A percentile compares a stretch with the other conserved stretches of the same genome.
Conservation (phyloP, 1,284 basidiomycete genomes). For the Ganoderma sp. region DNA sequence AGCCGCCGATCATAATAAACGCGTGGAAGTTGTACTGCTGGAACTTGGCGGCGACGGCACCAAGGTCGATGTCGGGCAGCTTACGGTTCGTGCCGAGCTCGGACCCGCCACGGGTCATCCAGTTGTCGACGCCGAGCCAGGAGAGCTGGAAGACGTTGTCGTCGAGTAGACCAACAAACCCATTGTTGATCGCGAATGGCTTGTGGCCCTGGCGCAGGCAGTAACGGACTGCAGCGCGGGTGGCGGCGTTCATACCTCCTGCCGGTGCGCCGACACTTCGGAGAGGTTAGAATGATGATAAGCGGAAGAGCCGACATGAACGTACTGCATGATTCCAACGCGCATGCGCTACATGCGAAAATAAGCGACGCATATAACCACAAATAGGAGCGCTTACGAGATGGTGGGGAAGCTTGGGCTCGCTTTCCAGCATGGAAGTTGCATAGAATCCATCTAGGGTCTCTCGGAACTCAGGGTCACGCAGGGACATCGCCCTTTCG, state of each 20-base stretch:
- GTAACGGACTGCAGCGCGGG: constrained; percentile 92
- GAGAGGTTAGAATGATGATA: constrained; percentile 5
- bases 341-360: constrained; percentile 68
- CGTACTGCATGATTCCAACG: constrained; percentile 93
- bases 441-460: constrained; percentile 84
- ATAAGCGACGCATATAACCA: constrained; percentile 9
- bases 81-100: constrained; percentile 97
- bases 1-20: constrained; percentile 92
- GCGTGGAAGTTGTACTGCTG: constrained; percentile 86
- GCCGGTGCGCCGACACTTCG: constrained; percentile 92
- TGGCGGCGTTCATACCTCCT: constrained; percentile 98
- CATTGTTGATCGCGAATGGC: constrained; percentile 92
- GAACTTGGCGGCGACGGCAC: constrained; percentile 87
- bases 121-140: constrained; percentile 98
- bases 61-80: constrained; percentile 86
- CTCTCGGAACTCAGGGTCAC: constrained; percentile 93
- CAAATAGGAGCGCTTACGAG: constrained; percentile 51
- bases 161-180: constrained; percentile 92
- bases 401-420: constrained; percentile 64
- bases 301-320: constrained; percentile 18
- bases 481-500: constrained; percentile 82
- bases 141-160: constrained; percentile 86
- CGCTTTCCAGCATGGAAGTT: constrained; percentile 68
- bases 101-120: constrained; percentile 97
- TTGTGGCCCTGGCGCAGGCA: constrained; percentile 92